Evolutionary conservation across 352 stramenopile species (phyloP), one percentile per base, ranked within the genome.

Genomic region (Pythium pectinolyticum): DNA sequence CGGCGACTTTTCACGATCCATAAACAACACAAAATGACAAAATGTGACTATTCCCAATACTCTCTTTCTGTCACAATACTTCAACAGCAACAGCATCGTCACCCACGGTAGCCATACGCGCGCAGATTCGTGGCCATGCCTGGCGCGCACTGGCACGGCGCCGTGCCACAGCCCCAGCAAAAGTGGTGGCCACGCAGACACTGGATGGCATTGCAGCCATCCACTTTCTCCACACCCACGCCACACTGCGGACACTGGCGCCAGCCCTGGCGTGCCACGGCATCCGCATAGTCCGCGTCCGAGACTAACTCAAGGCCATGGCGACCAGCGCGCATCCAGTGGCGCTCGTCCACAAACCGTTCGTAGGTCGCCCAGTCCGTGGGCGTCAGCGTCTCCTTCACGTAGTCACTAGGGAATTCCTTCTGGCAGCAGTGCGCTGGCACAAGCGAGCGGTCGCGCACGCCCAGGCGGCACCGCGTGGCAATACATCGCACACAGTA

Each of bases 171-270:
- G 2, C 34, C 12, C 30, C 68, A 89, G 68, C 84, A 93, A 43
- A 93, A 93, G 6, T 76, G 41, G 54, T 93, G 84, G 52, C 70
- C 58, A n/a, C 80, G 79, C 37, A 73, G 65, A 57, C 84, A 93
- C 25, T 8, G 56, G 61, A 93, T 85, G 25, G 57, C 66, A 56
- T 82, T 82, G 67, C 82, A 93, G n/a, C 84, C 84, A 0, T 4
- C 17, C 22, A 63, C 61, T 37, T 70, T 76, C 32, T 88, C 67
- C 34, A 91, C 80, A 6, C 84, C 84, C 6, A 93, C 63, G 32
- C 82, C 84, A 64, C 84, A 93, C 31, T 69, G 69, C 39, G 84
- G 84, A 55, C 84, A 91, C 58, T 93, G 84, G n/a, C 78, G 68
- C 3, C 63, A 72, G 39, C 69, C 52, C 11, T 74, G 56, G 12